A percentile compares a stretch with the other conserved stretches of the same genome.
phyloP scores from a whole-genome alignment of 768 basidiomycete genomes.

The Tricholoma sp. region DNA sequence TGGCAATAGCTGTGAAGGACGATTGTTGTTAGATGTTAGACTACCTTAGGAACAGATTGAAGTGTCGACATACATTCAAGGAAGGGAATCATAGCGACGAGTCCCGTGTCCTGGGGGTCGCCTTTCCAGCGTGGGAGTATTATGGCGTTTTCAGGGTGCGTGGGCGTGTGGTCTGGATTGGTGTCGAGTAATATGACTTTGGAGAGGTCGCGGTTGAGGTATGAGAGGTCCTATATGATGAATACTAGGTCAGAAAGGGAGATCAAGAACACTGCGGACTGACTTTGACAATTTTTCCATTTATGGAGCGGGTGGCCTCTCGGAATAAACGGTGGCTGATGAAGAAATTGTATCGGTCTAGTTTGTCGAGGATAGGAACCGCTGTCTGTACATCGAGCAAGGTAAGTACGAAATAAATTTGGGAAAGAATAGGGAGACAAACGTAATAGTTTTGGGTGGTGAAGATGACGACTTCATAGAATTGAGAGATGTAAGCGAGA shows the following conservation, averaged over 20 bases:
- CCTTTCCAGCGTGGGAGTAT: slow-evolving; percentile 86
- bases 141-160: slow-evolving; percentile 88
- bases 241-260: neutral
- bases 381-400: slow-evolving; percentile 59
- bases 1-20: slow-evolving; percentile 69
- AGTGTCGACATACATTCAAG: slow-evolving; percentile 63
- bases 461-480: slow-evolving; percentile 97
- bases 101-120: slow-evolving; percentile 58
- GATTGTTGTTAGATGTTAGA: neutral
- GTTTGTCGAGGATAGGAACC: slow-evolving; percentile 81
- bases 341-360: slow-evolving; percentile 90
- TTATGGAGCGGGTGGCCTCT: slow-evolving; percentile 80
- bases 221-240: slow-evolving; percentile 73
- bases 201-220: slow-evolving; percentile 89
- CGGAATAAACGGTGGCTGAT: slow-evolving; percentile 89
- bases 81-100: slow-evolving; percentile 95
- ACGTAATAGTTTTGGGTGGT: slow-evolving; percentile 89
- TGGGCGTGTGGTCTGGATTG: slow-evolving; percentile 64
- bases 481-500: slow-evolving; percentile 93
- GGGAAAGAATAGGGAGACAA: slow-evolving; percentile 24
- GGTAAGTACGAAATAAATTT: slow-evolving; percentile 2
- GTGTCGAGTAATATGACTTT: slow-evolving; percentile 90
- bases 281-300: slow-evolving; percentile 85
- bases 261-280: neutral
- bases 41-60: neutral